Evolutionary conservation across 352 stramenopile genomes (phyloP), one percentile per base, ranked within the genome.

Genomic region (Globisporangium cederbergense): DNA sequence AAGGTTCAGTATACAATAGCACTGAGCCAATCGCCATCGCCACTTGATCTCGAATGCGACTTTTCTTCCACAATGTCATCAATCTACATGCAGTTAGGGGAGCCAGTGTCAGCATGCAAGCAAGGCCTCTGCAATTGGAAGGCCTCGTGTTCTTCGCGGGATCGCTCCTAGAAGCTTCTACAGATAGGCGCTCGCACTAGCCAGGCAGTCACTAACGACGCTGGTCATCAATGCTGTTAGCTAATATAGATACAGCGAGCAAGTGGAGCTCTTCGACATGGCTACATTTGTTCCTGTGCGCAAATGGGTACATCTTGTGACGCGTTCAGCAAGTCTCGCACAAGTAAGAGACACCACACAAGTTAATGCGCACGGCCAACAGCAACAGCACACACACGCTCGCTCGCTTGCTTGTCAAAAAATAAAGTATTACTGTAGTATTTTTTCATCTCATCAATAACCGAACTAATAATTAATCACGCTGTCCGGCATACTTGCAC

Each of bases 351-450:
- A 51, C 47, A n/a, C 16, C n/a, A 16, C 4, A 53, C 46, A 32
- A 53, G n/a, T 16, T n/a, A 50, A 28, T 7, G 43, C 43, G 11
- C 36, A 42, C 8, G 0, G 14, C 8, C 9, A 42, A 42, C 36
- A 42, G 14, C 36, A 42, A 42, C 36, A 42, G 9, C 36, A 42
- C 36, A 42, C 36, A 0, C 11, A 4, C 32, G 6, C 32, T 8
- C 32, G 4, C 32, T 36, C 6, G 32, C 32, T 36, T 22, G 32
- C 22, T 25, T 25, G 22, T 25, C 16, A 32, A n/a, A 28, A 55
- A 55, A 55, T 55, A 55, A 55, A 55, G 49, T 55, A 55, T 34
- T 55, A 55, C 49, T 55, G 49, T 55, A 55, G 49, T 36, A 55
- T 55, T 55, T 30, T 55, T 55, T 55, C 49, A 28, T 55, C 49